Percentiles rank a stretch among this genome's conserved stretches.
Evolutionary conservation across 495 filamentous ascomycete genomes (phyloP).

Genomic region (Talaromyces proteolyticus): DNA sequence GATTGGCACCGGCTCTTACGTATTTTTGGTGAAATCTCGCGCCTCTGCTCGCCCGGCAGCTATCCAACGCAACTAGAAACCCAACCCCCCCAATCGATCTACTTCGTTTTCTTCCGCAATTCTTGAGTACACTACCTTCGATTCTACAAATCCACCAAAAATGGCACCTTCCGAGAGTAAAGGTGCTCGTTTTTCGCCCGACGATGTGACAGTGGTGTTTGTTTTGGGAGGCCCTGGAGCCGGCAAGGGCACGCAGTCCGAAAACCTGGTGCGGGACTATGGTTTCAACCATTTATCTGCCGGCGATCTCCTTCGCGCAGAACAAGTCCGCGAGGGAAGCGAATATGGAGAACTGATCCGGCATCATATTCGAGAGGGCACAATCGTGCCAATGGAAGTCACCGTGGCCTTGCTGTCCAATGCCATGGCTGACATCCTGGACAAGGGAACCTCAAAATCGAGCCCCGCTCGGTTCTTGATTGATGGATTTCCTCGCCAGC

Average conservation of each 20-base stretch:
- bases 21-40: conserved; percentile 55
- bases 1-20: conserved; percentile 54
- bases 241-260: conserved; percentile 71
- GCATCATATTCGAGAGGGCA: conserved; percentile 83
- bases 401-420: conserved; percentile 92
- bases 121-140: no score
- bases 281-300: conserved; percentile 89
- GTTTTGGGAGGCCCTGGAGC: conserved; percentile 51
- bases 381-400: conserved; percentile 97
- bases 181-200: conserved; percentile 76
- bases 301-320: conserved; percentile 87
- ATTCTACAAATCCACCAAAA: conserved; percentile 11
- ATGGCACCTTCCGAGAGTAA: conserved; percentile 34
- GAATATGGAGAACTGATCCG: conserved; percentile 89
- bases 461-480: conserved; percentile 67
- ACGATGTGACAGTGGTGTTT: conserved; percentile 76
- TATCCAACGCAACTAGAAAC: no score
- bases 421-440: conserved; percentile 69
- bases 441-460: conserved; percentile 18
- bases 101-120: conserved; percentile 7
- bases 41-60: no score
- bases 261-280: conserved; percentile 81
- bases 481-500: conserved; percentile 92
- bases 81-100: no score
- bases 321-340: conserved; percentile 78